phyloP scores from a whole-genome alignment of 257 asterid species.

The Penstemon davidsonii region DNA sequence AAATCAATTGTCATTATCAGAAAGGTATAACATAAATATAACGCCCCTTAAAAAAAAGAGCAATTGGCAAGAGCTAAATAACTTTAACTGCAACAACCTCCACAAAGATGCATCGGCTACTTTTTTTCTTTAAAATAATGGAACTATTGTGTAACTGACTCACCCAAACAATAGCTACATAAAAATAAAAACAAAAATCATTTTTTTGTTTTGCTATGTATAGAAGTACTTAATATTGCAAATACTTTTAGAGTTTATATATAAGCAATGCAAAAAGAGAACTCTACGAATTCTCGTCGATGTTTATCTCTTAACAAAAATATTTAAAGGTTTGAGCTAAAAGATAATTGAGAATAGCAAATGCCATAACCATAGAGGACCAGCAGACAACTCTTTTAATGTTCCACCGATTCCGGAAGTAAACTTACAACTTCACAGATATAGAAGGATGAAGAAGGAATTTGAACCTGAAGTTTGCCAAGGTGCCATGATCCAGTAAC shows the following conservation, averaged over 20 bases:
- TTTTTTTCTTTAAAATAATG: neutral
- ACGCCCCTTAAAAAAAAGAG: neutral
- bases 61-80: neutral
- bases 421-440: slow-evolving; percentile 10
- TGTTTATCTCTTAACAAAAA: neutral
- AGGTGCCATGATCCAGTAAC: slow-evolving; percentile 94
- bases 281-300: neutral
- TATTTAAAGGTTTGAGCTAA: neutral
- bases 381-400: slow-evolving; percentile 17
- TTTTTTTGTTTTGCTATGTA: no score
- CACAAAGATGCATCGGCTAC: neutral
- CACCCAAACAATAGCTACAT: neutral
- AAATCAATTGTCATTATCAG: neutral
- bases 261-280: slow-evolving; percentile 6
- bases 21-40: neutral
- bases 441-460: slow-evolving; percentile 20
- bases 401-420: slow-evolving; percentile 17
- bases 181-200: neutral
- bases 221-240: no score
- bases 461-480: slow-evolving; percentile 80
- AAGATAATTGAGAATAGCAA: slow-evolving; percentile 8
- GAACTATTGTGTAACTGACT: neutral
- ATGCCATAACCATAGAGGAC: slow-evolving; percentile 14
- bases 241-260: neutral
- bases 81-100: no score